These are phyloP conservation scores for Codiaeum variegatum DNA, from an alignment of 441 rosid species.

Conservation along the genomic window DNA sequence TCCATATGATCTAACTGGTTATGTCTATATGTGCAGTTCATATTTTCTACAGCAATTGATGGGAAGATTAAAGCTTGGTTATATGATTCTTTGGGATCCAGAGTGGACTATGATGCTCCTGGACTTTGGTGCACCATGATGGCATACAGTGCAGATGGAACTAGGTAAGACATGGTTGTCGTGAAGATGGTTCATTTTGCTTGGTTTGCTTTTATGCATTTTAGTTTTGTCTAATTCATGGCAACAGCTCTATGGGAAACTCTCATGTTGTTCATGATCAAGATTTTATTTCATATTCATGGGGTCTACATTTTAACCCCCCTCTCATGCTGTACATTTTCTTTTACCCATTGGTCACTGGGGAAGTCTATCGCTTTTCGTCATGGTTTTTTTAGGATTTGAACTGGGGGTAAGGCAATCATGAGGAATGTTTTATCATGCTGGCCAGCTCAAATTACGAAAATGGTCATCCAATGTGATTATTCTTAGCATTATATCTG, in stretches of 20 bases:
- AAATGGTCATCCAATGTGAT: background rate
- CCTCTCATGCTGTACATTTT: background rate
- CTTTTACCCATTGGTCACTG: background rate
- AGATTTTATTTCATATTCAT: background rate
- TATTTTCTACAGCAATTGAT: slow-evolving; percentile 84
- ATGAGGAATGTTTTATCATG: background rate
- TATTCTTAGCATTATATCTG: background rate
- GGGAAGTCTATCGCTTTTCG: background rate
- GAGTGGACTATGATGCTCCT: slow-evolving; percentile 90
- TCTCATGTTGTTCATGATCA: background rate
- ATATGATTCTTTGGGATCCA: slow-evolving; percentile 75
- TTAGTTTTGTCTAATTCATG: background rate
- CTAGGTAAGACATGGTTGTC: slow-evolving; percentile 41
- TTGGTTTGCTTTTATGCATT: background rate
- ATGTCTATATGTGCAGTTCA: slow-evolving; percentile 50
- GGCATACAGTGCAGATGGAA: slow-evolving; percentile 80
- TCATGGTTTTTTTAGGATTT: background rate
- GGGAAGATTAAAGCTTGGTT: slow-evolving; percentile 94
- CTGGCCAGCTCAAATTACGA: background rate
- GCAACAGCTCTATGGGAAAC: background rate
- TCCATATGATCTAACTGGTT: slow-evolving; percentile 8
- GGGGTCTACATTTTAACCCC: background rate
- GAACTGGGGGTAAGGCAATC: background rate
- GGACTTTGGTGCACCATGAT: slow-evolving; percentile 77
- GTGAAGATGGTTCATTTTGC: background rate